Conservation (phyloP, 73 alveolate genomes). For the Paramecium caudatum region DNA sequence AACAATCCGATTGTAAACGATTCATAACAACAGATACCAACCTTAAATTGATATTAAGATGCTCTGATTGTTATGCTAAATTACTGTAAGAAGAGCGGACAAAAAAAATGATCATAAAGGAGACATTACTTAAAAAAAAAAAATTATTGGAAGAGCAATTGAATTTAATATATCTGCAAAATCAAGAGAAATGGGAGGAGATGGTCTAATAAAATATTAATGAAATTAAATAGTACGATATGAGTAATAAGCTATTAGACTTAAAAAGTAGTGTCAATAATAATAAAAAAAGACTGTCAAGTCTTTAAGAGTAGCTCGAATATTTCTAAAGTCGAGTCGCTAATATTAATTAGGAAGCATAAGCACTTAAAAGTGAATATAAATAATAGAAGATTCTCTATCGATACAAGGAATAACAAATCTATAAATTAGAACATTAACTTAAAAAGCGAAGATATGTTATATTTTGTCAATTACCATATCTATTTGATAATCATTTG, state of each 20-base stretch:
- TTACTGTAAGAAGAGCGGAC: not conserved
- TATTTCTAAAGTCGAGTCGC: not conserved
- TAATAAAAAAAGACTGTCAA: not conserved
- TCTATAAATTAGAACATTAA: not conserved
- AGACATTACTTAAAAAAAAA: not conserved
- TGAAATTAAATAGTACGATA: not conserved
- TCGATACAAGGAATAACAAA: not conserved
- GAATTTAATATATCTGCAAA: not conserved
- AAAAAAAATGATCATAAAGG: not conserved
- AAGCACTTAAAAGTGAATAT: not conserved
- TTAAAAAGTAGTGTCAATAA: not conserved
- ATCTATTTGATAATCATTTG: conserved; percentile 30
- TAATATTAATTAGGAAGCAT: not conserved
- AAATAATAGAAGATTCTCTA: not conserved
- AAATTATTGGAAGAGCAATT: not conserved
- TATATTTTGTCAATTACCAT: not conserved
- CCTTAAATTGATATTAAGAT: not conserved
- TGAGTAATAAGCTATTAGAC: not conserved
- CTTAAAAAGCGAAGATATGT: not conserved
- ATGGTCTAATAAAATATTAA: not conserved
- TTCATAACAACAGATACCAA: not conserved
- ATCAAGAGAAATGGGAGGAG: conserved; percentile 1
- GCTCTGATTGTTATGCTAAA: not conserved
- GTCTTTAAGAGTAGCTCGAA: not conserved
- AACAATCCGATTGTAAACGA: not conserved